These are phyloP conservation scores for Exophiala sp. DNA, from an alignment of 2,329 filamentous ascomycete genomes.

Conservation along the genomic window DNA sequence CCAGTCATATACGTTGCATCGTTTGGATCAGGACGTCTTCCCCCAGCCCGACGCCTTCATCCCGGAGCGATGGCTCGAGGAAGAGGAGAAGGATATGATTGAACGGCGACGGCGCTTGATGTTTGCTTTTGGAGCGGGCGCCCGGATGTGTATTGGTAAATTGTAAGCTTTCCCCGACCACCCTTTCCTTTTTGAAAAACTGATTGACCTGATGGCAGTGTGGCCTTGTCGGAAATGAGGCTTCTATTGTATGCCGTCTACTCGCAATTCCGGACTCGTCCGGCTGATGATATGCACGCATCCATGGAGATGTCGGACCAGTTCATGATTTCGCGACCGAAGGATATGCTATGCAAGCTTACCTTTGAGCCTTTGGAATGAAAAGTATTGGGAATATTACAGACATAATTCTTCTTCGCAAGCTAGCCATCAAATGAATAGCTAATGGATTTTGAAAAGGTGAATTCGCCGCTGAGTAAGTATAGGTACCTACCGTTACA, in stretches of 20 bases:
- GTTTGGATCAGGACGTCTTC: conserved; percentile 26
- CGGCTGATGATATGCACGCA: conserved; percentile 49
- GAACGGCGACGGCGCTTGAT: conserved; percentile 13
- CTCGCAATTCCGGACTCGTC: conserved; percentile 48
- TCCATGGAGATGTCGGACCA: conserved; percentile 63
- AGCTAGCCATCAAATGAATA: too few relatives aligned
- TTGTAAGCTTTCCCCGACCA: conserved; percentile 61
- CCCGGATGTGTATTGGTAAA: conserved; percentile 19
- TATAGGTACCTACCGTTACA: too few relatives aligned
- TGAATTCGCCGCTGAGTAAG: too few relatives aligned
- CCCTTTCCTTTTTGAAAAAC: too few relatives aligned
- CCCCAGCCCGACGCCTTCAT: conserved; percentile 20
- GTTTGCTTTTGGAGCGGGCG: conserved; percentile 19
- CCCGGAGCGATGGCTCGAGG: conserved; percentile 24
- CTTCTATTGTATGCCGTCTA: conserved; percentile 58
- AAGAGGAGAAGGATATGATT: conserved; percentile 11
- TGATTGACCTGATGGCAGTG: conserved; percentile 33
- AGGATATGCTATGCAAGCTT: conserved; percentile 55
- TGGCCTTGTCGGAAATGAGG: conserved; percentile 65
- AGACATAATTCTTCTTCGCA: too few relatives aligned
- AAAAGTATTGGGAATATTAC: too few relatives aligned
- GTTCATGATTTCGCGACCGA: conserved; percentile 59
- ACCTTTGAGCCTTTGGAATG: conserved; percentile 23
- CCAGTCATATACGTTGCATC: conserved; percentile 28
- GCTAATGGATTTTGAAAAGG: too few relatives aligned